These are phyloP conservation scores for Alternaria sp. DNA, from an alignment of 2,329 filamentous ascomycete genomes.

Conservation along the genomic window DNA sequence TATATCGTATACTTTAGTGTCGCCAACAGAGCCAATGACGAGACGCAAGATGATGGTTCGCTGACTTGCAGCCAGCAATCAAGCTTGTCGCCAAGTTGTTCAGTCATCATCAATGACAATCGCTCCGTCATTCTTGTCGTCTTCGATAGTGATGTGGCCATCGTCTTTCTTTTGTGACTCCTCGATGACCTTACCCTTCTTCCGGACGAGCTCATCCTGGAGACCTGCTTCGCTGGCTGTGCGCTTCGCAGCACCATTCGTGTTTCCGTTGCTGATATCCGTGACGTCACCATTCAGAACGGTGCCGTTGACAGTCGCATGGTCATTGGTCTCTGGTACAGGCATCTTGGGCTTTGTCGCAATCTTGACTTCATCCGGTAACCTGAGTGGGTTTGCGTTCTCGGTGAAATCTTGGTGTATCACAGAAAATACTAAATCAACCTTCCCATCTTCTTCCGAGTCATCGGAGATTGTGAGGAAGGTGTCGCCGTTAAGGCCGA, in stretches of 20 bases:
- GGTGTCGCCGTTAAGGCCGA: slow-evolving; percentile 75
- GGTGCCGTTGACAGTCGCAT: slow-evolving; percentile 27
- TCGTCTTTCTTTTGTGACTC: slow-evolving; percentile 30
- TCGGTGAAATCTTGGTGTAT: slow-evolving; percentile 60
- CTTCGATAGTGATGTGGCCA: slow-evolving; percentile 48
- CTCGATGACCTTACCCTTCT: slow-evolving; percentile 53
- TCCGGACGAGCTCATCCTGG: slow-evolving; percentile 47
- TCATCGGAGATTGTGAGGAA: slow-evolving; percentile 87
- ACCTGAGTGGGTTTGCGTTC: slow-evolving; percentile 65
- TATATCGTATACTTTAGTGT: background rate
- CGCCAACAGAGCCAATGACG: background rate
- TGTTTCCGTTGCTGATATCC: slow-evolving; percentile 36
- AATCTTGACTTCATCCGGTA: slow-evolving; percentile 56
- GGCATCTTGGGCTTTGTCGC: slow-evolving; percentile 56
- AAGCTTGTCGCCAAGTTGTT: slow-evolving; percentile 1
- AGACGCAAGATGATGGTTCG: background rate
- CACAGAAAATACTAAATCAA: slow-evolving; percentile 80
- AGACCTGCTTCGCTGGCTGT: slow-evolving; percentile 54
- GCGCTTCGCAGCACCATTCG: slow-evolving; percentile 50
- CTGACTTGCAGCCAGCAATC: background rate
- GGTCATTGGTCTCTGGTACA: slow-evolving; percentile 38
- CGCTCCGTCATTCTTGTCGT: slow-evolving; percentile 44
- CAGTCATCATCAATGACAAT: slow-evolving; percentile 50
- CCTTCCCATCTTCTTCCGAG: slow-evolving; percentile 77
- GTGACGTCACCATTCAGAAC: background rate